phyloP scores from a whole-genome alignment of 352 stramenopile genomes.

The Pilasporangium apinafurcum region DNA sequence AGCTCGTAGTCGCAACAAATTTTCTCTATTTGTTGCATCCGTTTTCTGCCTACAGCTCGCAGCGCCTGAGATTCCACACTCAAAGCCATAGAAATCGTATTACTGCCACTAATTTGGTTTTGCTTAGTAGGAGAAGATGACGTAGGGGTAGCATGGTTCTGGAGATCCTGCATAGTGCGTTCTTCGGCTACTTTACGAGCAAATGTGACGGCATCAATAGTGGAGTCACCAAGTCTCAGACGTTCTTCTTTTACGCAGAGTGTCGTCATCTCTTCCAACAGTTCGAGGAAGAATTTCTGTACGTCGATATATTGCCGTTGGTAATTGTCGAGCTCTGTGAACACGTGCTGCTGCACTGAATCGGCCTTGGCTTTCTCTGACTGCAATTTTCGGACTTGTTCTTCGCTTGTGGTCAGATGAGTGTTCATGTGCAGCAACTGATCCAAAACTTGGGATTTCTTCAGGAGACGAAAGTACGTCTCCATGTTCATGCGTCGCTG shows the following conservation, averaged over 20 bases:
- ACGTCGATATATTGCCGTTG: slow-evolving; percentile 42
- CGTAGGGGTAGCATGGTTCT: no score
- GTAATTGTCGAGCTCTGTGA: slow-evolving; percentile 43
- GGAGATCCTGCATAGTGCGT: slow-evolving; percentile 38
- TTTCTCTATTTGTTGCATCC: slow-evolving; percentile 31
- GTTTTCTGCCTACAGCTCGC: slow-evolving; percentile 22
- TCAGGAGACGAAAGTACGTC: slow-evolving; percentile 61
- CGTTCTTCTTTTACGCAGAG: slow-evolving; percentile 35
- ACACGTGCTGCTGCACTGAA: slow-evolving; percentile 42
- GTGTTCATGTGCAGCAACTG: slow-evolving; percentile 38
- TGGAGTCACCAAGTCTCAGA: slow-evolving; percentile 10
- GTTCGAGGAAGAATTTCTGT: slow-evolving; percentile 41
- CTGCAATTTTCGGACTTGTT: slow-evolving; percentile 34
- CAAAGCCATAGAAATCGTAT: neutral
- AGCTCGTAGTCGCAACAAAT: slow-evolving; percentile 38
- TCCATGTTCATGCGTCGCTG: slow-evolving; percentile 29
- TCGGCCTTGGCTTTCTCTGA: slow-evolving; percentile 36
- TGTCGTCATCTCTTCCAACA: slow-evolving; percentile 37
- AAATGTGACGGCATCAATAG: slow-evolving; percentile 3
- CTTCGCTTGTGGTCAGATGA: slow-evolving; percentile 26
- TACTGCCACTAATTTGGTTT: no score
- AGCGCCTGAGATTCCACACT: slow-evolving; percentile 42
- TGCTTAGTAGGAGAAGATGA: no score
- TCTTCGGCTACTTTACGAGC: slow-evolving; percentile 27
- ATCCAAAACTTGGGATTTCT: slow-evolving; percentile 60